Percentiles rank a stretch among this genome's conserved stretches.
Evolutionary conservation across 2,329 filamentous ascomycete species (phyloP).

Genomic region (Paracoccidioides lutzii): DNA sequence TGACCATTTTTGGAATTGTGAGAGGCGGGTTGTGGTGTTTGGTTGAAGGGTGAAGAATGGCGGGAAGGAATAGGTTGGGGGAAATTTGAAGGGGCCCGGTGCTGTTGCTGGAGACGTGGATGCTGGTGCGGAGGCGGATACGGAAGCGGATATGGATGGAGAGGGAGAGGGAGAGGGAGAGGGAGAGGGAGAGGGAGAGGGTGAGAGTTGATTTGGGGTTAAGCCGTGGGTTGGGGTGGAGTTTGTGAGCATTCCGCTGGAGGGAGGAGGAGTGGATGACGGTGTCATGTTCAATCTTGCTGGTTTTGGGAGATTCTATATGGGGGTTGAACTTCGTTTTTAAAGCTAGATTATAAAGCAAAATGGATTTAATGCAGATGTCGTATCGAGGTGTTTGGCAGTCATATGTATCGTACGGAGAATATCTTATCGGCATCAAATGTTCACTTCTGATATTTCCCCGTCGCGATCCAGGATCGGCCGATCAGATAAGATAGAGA

Average conservation of each 20-base stretch:
- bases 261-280: background rate
- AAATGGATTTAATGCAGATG: no score
- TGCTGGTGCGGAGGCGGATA: background rate
- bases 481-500: background rate
- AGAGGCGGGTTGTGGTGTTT: conserved; percentile 31
- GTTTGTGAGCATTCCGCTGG: conserved; percentile 8
- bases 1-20: conserved; percentile 69
- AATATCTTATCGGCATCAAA: background rate
- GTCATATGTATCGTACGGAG: background rate
- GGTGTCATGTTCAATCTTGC: background rate
- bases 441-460: background rate
- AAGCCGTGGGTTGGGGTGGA: conserved; percentile 2
- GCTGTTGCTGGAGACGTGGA: conserved; percentile 6
- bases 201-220: background rate
- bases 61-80: conserved; percentile 36
- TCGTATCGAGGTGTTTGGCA: background rate
- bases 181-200: background rate
- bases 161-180: background rate
- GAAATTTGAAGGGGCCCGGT: conserved; percentile 24
- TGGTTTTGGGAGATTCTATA: background rate
- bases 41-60: conserved; percentile 41
- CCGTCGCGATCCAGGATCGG: no score
- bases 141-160: background rate
- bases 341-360: background rate
- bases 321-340: background rate